Percentiles rank a stretch among this genome's conserved stretches.
Conservation (phyloP, 176 grass and related monocot genomes). For the Eremochloa ophiuroides region DNA sequence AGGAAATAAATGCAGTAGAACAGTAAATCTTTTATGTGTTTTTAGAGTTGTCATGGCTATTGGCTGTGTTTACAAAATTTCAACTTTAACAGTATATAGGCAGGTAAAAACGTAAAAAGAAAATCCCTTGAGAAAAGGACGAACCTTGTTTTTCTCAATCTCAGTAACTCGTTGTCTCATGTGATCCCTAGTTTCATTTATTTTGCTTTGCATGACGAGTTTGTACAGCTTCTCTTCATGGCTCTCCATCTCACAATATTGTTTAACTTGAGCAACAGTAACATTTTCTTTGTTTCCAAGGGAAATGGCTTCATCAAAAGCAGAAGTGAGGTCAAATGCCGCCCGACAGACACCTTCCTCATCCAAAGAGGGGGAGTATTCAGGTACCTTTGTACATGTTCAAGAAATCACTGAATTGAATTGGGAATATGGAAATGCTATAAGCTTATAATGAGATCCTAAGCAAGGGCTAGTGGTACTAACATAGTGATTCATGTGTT, state of each 20-base stretch:
- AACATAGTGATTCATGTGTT: neutral
- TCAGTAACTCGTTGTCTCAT: constrained; percentile 76
- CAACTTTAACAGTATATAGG: neutral
- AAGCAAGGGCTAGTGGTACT: neutral
- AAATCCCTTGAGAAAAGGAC: neutral
- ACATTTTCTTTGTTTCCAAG: constrained; percentile 93
- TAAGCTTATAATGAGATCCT: neutral
- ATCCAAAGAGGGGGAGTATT: constrained; percentile 77
- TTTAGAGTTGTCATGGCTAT: neutral
- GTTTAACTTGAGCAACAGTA: constrained; percentile 73
- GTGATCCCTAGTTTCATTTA: constrained; percentile 76
- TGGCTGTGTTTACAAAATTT: neutral
- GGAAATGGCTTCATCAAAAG: constrained; percentile 85
- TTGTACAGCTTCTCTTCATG: constrained; percentile 83
- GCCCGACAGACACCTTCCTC: constrained; percentile 58
- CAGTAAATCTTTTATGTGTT: neutral
- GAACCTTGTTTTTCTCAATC: constrained; percentile 92
- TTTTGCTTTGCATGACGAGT: constrained; percentile 70
- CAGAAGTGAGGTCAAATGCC: constrained; percentile 67
- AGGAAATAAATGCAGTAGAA: neutral
- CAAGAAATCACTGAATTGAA: constrained; percentile 45
- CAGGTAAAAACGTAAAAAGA: neutral
- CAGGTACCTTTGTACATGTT: constrained; percentile 64
- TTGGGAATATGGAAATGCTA: constrained; percentile 21
- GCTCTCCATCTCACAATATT: constrained; percentile 89